Percentiles rank a stretch among this genome's conserved stretches.
phyloP scores from a whole-genome alignment of 192 early-diverging fungal species.

The Radiomyces spectabilis region DNA sequence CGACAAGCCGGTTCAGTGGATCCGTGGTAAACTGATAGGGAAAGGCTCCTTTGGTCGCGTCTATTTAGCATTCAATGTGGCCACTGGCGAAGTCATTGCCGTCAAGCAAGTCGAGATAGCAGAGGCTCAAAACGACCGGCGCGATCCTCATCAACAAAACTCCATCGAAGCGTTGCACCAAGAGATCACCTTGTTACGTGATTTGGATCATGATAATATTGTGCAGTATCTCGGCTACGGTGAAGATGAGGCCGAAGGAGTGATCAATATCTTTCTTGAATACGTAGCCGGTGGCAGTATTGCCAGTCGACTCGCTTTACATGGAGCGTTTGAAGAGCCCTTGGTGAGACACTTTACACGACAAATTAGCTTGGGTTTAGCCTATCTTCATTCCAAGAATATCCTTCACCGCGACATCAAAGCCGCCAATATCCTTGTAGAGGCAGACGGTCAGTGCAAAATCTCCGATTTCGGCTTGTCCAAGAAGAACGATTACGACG shows the following conservation, averaged over 20 bases:
- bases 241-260: conserved; percentile 28
- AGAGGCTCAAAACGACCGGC: conserved; percentile 28
- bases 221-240: conserved; percentile 86
- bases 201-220: conserved; percentile 88
- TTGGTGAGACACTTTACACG: conserved; percentile 64
- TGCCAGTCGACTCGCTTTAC: conserved; percentile 64
- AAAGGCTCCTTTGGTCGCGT: conserved; percentile 85
- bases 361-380: conserved; percentile 81
- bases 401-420: conserved; percentile 85
- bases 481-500: conserved; percentile 57
- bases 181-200: conserved; percentile 71
- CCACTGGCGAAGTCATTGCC: conserved; percentile 74
- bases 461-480: conserved; percentile 98
- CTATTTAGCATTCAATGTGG: conserved; percentile 68
- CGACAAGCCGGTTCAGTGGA: conserved; percentile 51
- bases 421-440: conserved; percentile 76
- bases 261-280: conserved; percentile 95
- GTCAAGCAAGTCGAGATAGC: conserved; percentile 81
- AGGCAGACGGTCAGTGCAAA: conserved; percentile 81
- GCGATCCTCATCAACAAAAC: conserved; percentile 35
- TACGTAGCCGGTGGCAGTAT: conserved; percentile 95
- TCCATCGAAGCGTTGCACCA: conserved; percentile 60
- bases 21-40: conserved; percentile 76
- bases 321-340: conserved; percentile 68
- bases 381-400: conserved; percentile 75